phyloP scores from a whole-genome alignment of 495 filamentous ascomycete genomes.

The Choiromyces venosus region DNA sequence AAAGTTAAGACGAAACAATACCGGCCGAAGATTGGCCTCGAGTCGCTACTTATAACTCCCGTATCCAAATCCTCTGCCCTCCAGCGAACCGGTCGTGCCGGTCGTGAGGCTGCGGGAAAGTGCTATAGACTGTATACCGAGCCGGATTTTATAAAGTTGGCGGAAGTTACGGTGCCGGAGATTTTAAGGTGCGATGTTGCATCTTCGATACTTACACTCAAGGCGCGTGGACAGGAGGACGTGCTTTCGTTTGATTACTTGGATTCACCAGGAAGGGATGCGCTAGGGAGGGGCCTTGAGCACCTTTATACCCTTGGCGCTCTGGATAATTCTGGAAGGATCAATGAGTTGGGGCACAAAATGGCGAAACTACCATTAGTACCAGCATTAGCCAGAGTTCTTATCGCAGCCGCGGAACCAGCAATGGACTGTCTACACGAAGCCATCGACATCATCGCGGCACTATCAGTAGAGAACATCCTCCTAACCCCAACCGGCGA shows the following conservation, averaged over 20 bases:
- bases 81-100: conserved; percentile 86
- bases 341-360: conserved; percentile 66
- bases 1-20: conserved; percentile 94
- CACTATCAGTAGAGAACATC: conserved; percentile 80
- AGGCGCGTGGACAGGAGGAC: conserved; percentile 80
- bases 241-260: conserved; percentile 80
- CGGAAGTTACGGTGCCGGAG: conserved; percentile 74
- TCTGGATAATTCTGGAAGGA: conserved; percentile 62
- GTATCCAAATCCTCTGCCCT: conserved; percentile 92
- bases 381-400: conserved; percentile 71
- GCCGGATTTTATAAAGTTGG: conserved; percentile 61
- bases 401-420: conserved; percentile 70
- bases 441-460: conserved; percentile 85
- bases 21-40: conserved; percentile 73
- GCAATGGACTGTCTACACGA: conserved; percentile 67
- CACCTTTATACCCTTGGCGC: conserved; percentile 74
- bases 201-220: conserved; percentile 85
- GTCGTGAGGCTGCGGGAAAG: conserved; percentile 82
- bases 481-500: conserved; percentile 76
- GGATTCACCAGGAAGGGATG: conserved; percentile 68
- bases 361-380: conserved; percentile 80
- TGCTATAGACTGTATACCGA: conserved; percentile 90
- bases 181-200: conserved; percentile 85
- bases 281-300: conserved; percentile 75
- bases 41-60: conserved; percentile 82